Evolutionary conservation across 2,329 filamentous ascomycete species (phyloP), one percentile per base, ranked within the genome.

Genomic region (Macroventuria anomochaeta): DNA sequence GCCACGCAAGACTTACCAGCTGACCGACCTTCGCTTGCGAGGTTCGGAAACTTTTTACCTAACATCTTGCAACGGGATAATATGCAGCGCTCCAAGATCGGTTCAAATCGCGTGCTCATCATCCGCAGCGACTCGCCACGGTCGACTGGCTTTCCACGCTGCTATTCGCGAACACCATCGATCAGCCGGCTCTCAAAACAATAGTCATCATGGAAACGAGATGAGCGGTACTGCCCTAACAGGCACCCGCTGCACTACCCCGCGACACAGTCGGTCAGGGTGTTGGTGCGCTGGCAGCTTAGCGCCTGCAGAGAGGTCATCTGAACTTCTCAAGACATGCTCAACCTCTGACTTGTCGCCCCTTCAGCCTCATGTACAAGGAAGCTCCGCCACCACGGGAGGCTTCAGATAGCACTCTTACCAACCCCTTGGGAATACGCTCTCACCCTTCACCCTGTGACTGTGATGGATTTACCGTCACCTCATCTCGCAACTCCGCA

Each of bases 261-360:
- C 66, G 65, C 64, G 64, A 62, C 61, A 57, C 55, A 54, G 59
- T 65, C 66, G 69, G 69, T 71, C 62, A 71, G 67, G 61, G 63
- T 64, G 61, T 63, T 55, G 69, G 72, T 74, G 71, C 71, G 71
- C 57, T 75, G 72, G 69, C 71, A 72, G 26, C 33, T 68, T 72
- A 71, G 70, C 69, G 69, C 65, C 57, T 70, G 67, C 70, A 64
- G 51, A 50, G 26, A 55, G 61, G 70, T 74, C 71, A 73, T 73
- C 71, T 74, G 71, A 63, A 65, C 61, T 63, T 61, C 42, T 51
- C 47, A 48, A 55, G 29, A 49, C 44, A 49, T 33, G 34, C 44
- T 54, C 34, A 44, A 40, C 29, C 40, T 62, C 60, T 68, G 57
- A 66, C 63, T 65, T 64, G 62, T 61, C 65, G 59, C 59, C 55